Base-by-base conservation (phyloP, 225 moss, liverwort and hornwort genomes). In the Rhytidiadelphus loreus region DNA sequence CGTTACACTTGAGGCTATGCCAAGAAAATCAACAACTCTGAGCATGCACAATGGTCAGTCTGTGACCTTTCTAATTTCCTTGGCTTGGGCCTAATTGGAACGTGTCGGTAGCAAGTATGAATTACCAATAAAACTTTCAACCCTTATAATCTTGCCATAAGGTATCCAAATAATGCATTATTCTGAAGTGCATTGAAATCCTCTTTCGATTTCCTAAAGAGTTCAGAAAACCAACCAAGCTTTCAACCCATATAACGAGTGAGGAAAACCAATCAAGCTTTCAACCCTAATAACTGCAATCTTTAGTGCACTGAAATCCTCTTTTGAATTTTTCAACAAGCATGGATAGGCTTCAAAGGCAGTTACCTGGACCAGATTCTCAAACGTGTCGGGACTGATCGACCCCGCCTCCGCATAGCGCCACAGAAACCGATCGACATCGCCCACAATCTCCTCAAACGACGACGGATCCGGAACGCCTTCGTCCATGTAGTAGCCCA, bases 351-450 rank as follows among this genome's bases (percentile, higher is more conserved):
- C 33, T 37, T 64, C 60, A 14, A 50, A 16, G 22, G 8, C 59
- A 20, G 19, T 59, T 86, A 94, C 94, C 94, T 91, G 89, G 50
- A 94, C 90, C 20, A 94, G 92, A 41, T 52, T 87, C 48, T 91
- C 85, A 28, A 94, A 94, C 12, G 86, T 91, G 48, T 88, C 94
- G 1, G 94, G 84, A 41, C 37, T 44, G 43, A 94, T 82, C 3
- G 92, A 90, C 20, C 92, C 92, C 2, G 91, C 88, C 66, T 94
- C 94, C 21, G 94, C 91, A 26, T 84, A 94, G 39, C 88, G 88
- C 94, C 94, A 94, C n/a, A 94, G 81, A 57, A 94, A 94, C 6
- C 92, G 90, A 25, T 94, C 94, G 26, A 94, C 91, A 26, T 94
- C 94, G 50, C 88, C 90, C 57, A 89, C 91, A 39, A 94, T 88